Evolutionary conservation across 2,329 filamentous ascomycete species (phyloP).

Genomic region (Fusarium protoensiforme): DNA sequence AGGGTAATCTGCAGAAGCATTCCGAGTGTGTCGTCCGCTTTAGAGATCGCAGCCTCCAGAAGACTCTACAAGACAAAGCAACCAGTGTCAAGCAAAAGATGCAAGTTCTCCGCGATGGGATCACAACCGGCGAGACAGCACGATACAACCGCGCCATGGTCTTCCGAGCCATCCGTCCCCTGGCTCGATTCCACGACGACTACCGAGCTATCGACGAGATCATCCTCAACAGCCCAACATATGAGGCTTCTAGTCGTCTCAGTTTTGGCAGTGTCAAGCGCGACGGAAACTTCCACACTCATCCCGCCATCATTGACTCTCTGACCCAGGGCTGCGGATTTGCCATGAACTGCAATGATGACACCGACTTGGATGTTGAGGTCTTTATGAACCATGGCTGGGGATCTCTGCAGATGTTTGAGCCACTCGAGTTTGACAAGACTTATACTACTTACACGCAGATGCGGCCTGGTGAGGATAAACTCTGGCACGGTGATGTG

Average conservation of each 20-base stretch:
- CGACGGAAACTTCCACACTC: slow-evolving; percentile 28
- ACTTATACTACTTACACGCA: slow-evolving; percentile 32
- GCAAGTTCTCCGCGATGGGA: slow-evolving; percentile 22
- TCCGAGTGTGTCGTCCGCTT: slow-evolving; percentile 25
- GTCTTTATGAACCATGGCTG: slow-evolving; percentile 39
- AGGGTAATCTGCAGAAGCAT: slow-evolving; percentile 25
- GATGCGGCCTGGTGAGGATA: slow-evolving; percentile 27
- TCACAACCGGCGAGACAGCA: slow-evolving; percentile 15
- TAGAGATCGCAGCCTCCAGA: slow-evolving; percentile 15
- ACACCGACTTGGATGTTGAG: slow-evolving; percentile 30
- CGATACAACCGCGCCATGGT: slow-evolving; percentile 39
- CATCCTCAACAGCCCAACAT: slow-evolving; percentile 28
- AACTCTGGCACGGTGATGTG: slow-evolving; percentile 56
- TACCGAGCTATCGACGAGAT: slow-evolving; percentile 38
- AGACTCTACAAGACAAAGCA: slow-evolving; percentile 1
- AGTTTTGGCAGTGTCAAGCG: slow-evolving; percentile 34
- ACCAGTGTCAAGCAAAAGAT: slow-evolving; percentile 19
- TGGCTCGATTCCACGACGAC: slow-evolving; percentile 35
- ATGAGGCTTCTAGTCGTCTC: slow-evolving; percentile 25
- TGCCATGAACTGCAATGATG: slow-evolving; percentile 39
- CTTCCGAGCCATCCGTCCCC: slow-evolving; percentile 33
- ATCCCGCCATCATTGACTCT: slow-evolving; percentile 35
- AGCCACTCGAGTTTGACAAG: slow-evolving; percentile 35
- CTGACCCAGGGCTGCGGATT: slow-evolving; percentile 36
- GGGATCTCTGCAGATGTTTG: slow-evolving; percentile 33